phyloP scores from a whole-genome alignment of 1,284 basidiomycete genomes.

The Cutaneotrichosporon spelunceum region DNA sequence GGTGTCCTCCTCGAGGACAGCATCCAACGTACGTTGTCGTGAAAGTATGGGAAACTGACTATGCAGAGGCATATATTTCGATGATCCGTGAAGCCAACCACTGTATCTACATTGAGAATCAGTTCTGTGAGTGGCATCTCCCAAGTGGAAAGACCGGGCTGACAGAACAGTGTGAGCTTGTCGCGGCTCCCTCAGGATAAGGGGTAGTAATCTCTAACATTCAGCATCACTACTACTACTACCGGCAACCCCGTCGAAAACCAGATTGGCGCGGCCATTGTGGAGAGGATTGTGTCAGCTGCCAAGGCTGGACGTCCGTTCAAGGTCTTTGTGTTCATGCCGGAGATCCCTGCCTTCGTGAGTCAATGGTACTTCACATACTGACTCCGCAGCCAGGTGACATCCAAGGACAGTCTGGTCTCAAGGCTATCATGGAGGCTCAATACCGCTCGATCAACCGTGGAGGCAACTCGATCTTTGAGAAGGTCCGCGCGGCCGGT shows the following conservation, averaged over 20 bases:
- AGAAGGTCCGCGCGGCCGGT: slow-evolving; percentile 71
- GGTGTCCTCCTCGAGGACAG: slow-evolving; percentile 79
- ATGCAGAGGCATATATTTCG: slow-evolving; percentile 63
- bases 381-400: slow-evolving; percentile 59
- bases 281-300: slow-evolving; percentile 76
- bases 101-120: slow-evolving; percentile 91
- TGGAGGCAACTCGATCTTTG: slow-evolving; percentile 80
- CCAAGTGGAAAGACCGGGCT: slow-evolving; percentile 10
- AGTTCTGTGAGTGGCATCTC: slow-evolving; percentile 71
- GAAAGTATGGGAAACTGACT: not conserved
- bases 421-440: slow-evolving; percentile 59
- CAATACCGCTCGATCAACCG: slow-evolving; percentile 73
- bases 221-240: slow-evolving; percentile 72
- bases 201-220: slow-evolving; percentile 1
- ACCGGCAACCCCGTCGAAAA: slow-evolving; percentile 67
- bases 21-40: slow-evolving; percentile 68
- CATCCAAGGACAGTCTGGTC: slow-evolving; percentile 64
- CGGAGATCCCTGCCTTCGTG: slow-evolving; percentile 55
- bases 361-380: slow-evolving; percentile 11
- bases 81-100: slow-evolving; percentile 79
- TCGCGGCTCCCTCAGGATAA: not conserved
- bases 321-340: slow-evolving; percentile 72
- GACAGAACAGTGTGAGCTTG: slow-evolving; percentile 27
- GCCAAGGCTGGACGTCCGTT: slow-evolving; percentile 69
- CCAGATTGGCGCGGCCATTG: slow-evolving; percentile 71